These are phyloP conservation scores for Talaromyces sp. DNA, from an alignment of 2,329 filamentous ascomycete genomes.

Conservation along the genomic window DNA sequence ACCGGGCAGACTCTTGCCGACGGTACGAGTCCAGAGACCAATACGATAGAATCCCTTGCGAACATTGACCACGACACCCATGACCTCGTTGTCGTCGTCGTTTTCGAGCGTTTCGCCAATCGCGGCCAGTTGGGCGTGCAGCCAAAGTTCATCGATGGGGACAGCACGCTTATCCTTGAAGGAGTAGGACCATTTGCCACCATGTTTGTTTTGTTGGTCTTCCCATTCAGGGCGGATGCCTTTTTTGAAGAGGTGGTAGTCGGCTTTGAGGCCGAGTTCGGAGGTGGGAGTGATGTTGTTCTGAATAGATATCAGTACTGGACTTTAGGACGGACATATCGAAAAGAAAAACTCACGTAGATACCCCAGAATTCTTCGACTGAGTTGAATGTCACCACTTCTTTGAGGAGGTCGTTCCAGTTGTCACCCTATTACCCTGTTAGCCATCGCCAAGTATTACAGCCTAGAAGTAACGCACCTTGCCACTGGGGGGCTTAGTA, in stretches of 20 bases:
- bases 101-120: conserved; percentile 97
- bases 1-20: conserved; percentile 75
- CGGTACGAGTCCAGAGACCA: conserved; percentile 93
- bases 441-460: conserved; percentile 10
- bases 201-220: conserved; percentile 97
- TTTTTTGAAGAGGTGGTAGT: conserved; percentile 99
- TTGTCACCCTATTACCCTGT: conserved; percentile 71
- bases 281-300: conserved; percentile 98
- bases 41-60: conserved; percentile 98
- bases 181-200: conserved; percentile 97
- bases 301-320: conserved; percentile 33
- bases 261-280: conserved; percentile 93
- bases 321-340: background rate
- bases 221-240: conserved; percentile 98
- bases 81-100: conserved; percentile 90
- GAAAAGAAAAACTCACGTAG: conserved; percentile 66
- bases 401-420: conserved; percentile 97
- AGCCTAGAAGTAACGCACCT: conserved; percentile 56
- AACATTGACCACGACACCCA: conserved; percentile 99
- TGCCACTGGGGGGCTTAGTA: conserved; percentile 94
- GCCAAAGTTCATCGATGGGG: conserved; percentile 92
- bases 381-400: conserved; percentile 97
- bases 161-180: conserved; percentile 94
- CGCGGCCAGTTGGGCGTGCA: conserved; percentile 92
- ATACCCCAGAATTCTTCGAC: conserved; percentile 99